Conservation (phyloP, 2,329 filamentous ascomycete species). For the Diaporthe caulivora region DNA sequence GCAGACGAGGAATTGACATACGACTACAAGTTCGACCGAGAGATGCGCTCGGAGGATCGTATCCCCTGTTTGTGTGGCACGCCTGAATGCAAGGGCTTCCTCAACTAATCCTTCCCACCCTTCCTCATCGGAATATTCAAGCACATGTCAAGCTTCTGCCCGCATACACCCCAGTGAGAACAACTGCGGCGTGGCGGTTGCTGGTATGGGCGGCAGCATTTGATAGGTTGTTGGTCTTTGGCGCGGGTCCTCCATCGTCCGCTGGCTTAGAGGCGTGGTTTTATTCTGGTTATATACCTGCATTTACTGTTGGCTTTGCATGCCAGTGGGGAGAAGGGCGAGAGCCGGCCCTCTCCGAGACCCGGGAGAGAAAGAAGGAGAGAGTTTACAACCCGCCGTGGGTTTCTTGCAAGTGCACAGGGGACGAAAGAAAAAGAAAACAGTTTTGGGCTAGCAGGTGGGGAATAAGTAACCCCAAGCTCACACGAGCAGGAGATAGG, state of each 20-base stretch:
- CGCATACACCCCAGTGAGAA: neutral
- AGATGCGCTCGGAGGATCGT: constrained; percentile 92
- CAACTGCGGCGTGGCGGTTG: neutral
- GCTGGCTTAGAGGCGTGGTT: constrained; percentile 8
- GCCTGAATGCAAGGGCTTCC: constrained; percentile 96
- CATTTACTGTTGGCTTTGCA: constrained; percentile 28
- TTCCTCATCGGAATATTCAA: neutral
- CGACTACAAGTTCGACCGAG: constrained; percentile 99
- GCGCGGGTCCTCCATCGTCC: neutral
- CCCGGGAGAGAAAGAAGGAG: neutral
- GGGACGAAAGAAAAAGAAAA: neutral
- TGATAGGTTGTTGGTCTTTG: constrained; percentile 12
- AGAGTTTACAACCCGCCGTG: too few species aligned
- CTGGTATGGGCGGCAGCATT: constrained; percentile 2
- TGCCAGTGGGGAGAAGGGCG: neutral
- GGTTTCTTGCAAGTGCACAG: neutral
- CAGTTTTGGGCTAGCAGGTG: neutral
- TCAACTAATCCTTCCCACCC: constrained; percentile 76
- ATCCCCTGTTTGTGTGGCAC: constrained; percentile 98
- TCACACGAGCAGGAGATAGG: neutral
- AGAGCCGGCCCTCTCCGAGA: neutral
- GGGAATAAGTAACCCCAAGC: neutral
- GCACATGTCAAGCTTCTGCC: neutral
- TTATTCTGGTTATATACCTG: constrained; percentile 34
- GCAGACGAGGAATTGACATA: constrained; percentile 98